Percentiles rank a stretch among this genome's conserved stretches.
These are phyloP conservation scores for Globisporangium sylvaticum DNA, from an alignment of 352 stramenopile species.

Conservation along the genomic window DNA sequence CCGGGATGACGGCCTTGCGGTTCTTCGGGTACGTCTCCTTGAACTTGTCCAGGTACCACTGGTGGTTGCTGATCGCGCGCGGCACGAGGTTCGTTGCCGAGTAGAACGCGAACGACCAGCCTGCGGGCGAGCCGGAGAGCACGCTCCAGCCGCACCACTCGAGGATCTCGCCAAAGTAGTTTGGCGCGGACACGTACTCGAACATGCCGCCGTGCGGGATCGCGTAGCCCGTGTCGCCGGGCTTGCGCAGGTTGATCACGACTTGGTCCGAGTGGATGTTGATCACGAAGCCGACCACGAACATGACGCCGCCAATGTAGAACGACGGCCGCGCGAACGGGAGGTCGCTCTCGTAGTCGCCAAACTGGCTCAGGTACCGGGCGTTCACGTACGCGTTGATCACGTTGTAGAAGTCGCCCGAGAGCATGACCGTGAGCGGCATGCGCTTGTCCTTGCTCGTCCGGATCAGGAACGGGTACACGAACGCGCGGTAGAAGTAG, in stretches of 20 bases:
- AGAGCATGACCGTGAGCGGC: conserved; percentile 52
- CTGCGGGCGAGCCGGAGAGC: conserved; percentile 49
- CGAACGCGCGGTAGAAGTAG: conserved; percentile 65
- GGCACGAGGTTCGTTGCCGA: conserved; percentile 46
- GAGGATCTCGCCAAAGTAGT: conserved; percentile 74
- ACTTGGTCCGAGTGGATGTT: conserved; percentile 71
- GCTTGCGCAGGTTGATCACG: conserved; percentile 60
- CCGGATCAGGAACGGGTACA: conserved; percentile 73
- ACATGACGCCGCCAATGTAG: conserved; percentile 46
- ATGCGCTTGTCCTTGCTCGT: conserved; percentile 48
- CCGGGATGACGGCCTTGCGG: conserved; percentile 36
- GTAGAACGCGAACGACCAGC: conserved; percentile 47
- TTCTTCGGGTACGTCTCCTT: conserved; percentile 32
- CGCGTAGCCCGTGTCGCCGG: conserved; percentile 50
- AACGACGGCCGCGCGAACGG: conserved; percentile 41
- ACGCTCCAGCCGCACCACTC: conserved; percentile 70
- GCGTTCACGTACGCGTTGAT: conserved; percentile 77
- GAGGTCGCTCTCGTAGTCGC: conserved; percentile 40
- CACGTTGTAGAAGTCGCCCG: conserved; percentile 57
- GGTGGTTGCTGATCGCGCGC: conserved; percentile 44
- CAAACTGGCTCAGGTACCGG: conserved; percentile 56
- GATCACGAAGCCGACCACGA: conserved; percentile 44
- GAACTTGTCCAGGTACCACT: conserved; percentile 58
- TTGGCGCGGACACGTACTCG: conserved; percentile 65
- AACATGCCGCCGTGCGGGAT: conserved; percentile 65